Conservation (phyloP, 192 early-diverging fungal genomes). For the Phycomyces blakesleeanus region DNA sequence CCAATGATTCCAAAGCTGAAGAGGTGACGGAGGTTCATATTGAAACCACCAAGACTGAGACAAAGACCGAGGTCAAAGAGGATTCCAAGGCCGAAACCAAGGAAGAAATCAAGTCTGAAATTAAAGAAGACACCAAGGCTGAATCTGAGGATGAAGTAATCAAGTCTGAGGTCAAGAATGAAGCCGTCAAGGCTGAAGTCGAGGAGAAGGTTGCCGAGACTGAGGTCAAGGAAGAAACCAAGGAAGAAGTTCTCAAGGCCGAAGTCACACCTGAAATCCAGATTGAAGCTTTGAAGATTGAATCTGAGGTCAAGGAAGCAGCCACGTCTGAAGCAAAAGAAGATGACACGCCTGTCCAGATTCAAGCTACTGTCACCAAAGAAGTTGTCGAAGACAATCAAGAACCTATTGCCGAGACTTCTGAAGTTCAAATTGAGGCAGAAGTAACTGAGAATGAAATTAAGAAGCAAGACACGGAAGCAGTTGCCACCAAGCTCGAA, state of each 20-base stretch:
- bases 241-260: background rate
- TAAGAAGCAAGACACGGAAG: background rate
- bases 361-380: too few relatives aligned
- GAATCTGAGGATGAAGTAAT: background rate
- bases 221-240: background rate
- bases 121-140: constrained; percentile 2
- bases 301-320: background rate
- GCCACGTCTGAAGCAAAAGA: background rate
- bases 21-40: background rate
- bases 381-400: background rate
- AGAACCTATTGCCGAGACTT: too few relatives aligned
- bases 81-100: background rate
- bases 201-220: background rate
- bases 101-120: background rate
- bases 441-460: background rate
- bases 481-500: background rate
- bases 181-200: background rate
- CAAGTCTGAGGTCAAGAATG: background rate
- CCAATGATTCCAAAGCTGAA: background rate
- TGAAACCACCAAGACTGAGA: background rate
- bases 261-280: background rate
- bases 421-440: background rate
- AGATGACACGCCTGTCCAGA: too few relatives aligned
- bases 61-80: background rate
- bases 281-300: background rate